Base-by-base conservation (phyloP, 2,329 filamentous ascomycete species). In the Clonostachys chloroleuca region DNA sequence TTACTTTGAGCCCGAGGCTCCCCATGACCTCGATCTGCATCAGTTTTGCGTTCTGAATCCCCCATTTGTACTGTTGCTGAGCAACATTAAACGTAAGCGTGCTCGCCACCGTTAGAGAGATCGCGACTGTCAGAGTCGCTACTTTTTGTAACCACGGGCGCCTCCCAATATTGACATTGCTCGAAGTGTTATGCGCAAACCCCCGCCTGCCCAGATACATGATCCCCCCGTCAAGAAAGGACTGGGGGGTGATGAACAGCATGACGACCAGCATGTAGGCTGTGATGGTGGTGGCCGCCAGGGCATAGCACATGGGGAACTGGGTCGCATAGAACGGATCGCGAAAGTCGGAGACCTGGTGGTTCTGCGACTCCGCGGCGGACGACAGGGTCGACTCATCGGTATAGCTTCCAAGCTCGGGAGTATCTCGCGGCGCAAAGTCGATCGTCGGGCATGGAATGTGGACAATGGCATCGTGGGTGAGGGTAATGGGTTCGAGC, bases 281-380 rank as follows among this genome's bases (percentile, higher is more conserved):
- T 44, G 95, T 86, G 47, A 96, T 87, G 1, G 92, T 97, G 16
- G 90, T 90, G 14, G 91, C 89, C 47, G 91, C 91, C 46, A 97
- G 87, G 42, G 92, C 92, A 62, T 96, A 99, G 58, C 89, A 87
- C 66, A 95, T 91, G 13, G 94, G 92, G 41, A 94, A 92, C 17
- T 89, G 91, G 36, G 92, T 96, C 47, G 92, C 87, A 67, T 95
- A 96, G 67, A 99, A 99, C 9, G 91, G 91, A 59, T 95, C 89
- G 52, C 81, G 78, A 47, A 89, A 81, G 64, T 91, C 83, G 50
- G 84, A 80, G 52, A 84, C 67, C 36, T 68, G 62, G 24, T 65
- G 63, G 43, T 64, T 61, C n/a, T 63, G 56, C 24, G 57, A 47
- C 35, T 43, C 43, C 17, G 62, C 58, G 43, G 58, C 56, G 37